A percentile compares a stretch with the other conserved stretches of the same genome.
phyloP scores from a whole-genome alignment of 805 yeast genomes.

The Nakazawaea ernobii region DNA sequence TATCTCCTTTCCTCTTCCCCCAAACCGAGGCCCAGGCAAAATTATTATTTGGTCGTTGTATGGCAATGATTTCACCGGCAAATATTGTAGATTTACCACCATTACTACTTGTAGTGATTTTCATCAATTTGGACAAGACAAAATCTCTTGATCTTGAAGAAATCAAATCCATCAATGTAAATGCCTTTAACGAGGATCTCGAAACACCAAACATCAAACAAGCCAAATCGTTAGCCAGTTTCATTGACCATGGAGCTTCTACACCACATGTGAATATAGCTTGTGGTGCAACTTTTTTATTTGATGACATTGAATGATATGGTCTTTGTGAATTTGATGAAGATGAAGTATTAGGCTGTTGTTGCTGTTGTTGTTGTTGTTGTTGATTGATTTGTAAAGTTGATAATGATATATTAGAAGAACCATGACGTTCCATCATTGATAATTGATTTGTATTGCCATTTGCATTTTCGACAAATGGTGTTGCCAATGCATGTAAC shows the following conservation, averaged over 20 bases:
- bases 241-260: constrained; percentile 71
- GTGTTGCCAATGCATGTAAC: constrained; percentile 62
- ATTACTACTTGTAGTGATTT: constrained; percentile 11
- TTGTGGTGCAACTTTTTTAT: constrained; percentile 68
- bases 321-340: constrained; percentile 8
- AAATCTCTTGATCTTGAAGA: constrained; percentile 72
- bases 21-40: constrained; percentile 84
- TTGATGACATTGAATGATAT: constrained; percentile 60
- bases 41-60: constrained; percentile 57
- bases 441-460: constrained; percentile 4
- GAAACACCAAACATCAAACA: constrained; percentile 83
- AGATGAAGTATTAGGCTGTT: too few relatives aligned
- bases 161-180: constrained; percentile 69
- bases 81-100: constrained; percentile 45
- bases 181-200: constrained; percentile 50
- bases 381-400: constrained; percentile 15
- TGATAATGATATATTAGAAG: constrained; percentile 25
- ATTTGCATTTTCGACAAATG: constrained; percentile 45
- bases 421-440: not conserved
- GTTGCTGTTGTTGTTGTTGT: constrained; percentile 13
- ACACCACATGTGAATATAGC: constrained; percentile 79
- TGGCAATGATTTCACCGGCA: constrained; percentile 82
- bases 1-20: constrained; percentile 72
- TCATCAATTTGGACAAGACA: constrained; percentile 50
- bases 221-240: constrained; percentile 86